Evolutionary conservation across 1,284 basidiomycete genomes (phyloP).

Genomic region (Ganoderma boninense): DNA sequence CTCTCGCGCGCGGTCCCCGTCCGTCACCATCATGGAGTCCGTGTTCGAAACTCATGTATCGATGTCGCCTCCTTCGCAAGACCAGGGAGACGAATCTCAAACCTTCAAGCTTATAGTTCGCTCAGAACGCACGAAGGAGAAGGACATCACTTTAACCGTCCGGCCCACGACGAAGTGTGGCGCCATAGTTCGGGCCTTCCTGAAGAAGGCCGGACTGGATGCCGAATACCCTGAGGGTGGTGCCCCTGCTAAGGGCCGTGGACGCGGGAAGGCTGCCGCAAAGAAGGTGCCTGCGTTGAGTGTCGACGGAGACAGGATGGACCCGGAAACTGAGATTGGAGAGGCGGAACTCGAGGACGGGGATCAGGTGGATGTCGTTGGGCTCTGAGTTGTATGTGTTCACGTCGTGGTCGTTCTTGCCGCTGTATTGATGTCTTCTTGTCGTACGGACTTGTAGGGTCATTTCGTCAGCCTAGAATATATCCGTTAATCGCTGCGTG

Average conservation of each 20-base stretch:
- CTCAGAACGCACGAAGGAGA: conserved; percentile 60
- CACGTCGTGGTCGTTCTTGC: background rate
- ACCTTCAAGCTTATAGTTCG: conserved; percentile 73
- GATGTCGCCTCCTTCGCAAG: background rate
- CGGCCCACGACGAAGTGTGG: conserved; percentile 78
- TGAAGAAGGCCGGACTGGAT: conserved; percentile 67
- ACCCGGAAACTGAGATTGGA: conserved; percentile 62
- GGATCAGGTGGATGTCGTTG: conserved; percentile 76
- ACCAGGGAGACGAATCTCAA: conserved; percentile 24
- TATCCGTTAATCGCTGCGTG: background rate
- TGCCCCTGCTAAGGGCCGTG: conserved; percentile 26
- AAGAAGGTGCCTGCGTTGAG: conserved; percentile 56
- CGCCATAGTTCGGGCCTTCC: conserved; percentile 73
- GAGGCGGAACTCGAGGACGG: conserved; percentile 78
- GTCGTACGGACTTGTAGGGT: too few species aligned
- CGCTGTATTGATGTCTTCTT: background rate
- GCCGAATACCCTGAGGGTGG: conserved; percentile 53
- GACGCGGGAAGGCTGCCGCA: conserved; percentile 36
- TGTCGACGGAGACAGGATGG: conserved; percentile 76
- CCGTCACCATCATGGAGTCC: conserved; percentile 21
- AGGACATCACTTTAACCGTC: conserved; percentile 69
- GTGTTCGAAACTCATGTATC: background rate
- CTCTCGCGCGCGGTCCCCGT: conserved; percentile 29
- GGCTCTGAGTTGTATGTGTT: conserved; percentile 49
- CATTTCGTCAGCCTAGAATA: background rate